These are phyloP conservation scores for Baorangia bicolor DNA, from an alignment of 768 basidiomycete genomes.

Conservation along the genomic window DNA sequence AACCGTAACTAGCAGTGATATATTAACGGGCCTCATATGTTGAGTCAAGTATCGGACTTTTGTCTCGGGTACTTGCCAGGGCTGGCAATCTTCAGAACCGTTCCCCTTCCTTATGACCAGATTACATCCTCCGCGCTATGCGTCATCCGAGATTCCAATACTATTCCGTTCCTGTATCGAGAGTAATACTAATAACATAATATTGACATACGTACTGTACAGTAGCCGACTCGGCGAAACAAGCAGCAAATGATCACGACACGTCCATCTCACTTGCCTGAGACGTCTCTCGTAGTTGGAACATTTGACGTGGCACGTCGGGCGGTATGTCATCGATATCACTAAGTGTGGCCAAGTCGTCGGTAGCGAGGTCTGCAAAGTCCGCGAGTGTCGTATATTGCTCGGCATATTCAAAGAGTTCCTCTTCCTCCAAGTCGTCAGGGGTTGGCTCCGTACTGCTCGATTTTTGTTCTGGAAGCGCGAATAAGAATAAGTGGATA, in stretches of 20 bases:
- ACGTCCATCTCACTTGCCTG: slow-evolving; percentile 27
- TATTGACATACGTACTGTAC: slow-evolving; percentile 8
- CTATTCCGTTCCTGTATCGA: not conserved
- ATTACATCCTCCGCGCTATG: not conserved
- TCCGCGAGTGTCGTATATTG: slow-evolving; percentile 46
- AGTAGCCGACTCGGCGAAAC: not conserved
- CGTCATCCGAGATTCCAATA: not conserved
- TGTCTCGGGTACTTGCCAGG: too few species aligned
- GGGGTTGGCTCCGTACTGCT: slow-evolving; percentile 33
- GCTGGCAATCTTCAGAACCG: too few species aligned
- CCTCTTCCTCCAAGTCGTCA: slow-evolving; percentile 54
- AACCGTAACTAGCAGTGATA: too few species aligned
- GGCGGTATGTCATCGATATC: slow-evolving; percentile 21
- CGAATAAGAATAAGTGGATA: slow-evolving; percentile 8
- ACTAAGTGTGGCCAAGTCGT: slow-evolving; percentile 17
- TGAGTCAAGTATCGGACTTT: too few species aligned
- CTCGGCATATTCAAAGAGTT: slow-evolving; percentile 58
- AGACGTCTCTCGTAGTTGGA: not conserved
- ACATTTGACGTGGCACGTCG: not conserved
- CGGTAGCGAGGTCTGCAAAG: slow-evolving; percentile 36
- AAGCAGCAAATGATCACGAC: slow-evolving; percentile 14
- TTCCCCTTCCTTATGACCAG: not conserved
- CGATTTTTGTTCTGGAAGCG: not conserved
- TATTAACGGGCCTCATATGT: too few species aligned
- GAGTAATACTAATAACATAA: not conserved